phyloP scores from a whole-genome alignment of 2,329 filamentous ascomycete species.

The Didymella segeticola region DNA sequence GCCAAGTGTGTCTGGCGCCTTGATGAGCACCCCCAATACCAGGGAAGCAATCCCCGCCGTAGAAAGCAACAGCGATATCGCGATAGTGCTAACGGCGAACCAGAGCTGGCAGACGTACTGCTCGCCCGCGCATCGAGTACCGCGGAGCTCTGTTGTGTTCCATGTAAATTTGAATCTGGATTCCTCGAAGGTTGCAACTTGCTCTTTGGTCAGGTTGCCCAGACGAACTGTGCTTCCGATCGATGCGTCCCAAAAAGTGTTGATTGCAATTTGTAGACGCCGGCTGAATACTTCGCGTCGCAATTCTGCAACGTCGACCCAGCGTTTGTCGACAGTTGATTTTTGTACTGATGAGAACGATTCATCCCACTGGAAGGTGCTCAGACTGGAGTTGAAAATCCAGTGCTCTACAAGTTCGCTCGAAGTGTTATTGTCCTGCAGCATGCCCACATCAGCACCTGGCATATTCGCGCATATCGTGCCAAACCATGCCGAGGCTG shows the following conservation, averaged over 20 bases:
- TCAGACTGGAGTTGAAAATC: not conserved
- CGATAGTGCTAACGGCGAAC: constrained; percentile 10
- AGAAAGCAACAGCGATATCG: not conserved
- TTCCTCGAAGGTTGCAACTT: not conserved
- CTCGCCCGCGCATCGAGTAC: not conserved
- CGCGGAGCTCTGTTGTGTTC: not conserved
- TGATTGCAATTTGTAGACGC: constrained; percentile 15
- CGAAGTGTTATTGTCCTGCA: too few species aligned
- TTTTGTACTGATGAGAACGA: too few species aligned
- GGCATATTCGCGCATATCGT: not conserved
- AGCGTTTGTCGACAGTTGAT: not conserved
- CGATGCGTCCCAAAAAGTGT: constrained; percentile 17
- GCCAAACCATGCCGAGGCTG: not conserved
- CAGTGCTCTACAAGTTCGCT: not conserved
- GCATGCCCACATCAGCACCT: not conserved
- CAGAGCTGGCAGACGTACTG: constrained; percentile 4
- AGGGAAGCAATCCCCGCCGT: not conserved
- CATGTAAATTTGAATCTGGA: not conserved
- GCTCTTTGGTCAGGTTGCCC: not conserved
- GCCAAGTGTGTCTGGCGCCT: constrained; percentile 16
- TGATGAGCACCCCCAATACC: constrained; percentile 9
- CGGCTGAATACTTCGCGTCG: not conserved
- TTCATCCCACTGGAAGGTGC: not conserved
- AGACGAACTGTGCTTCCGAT: not conserved
- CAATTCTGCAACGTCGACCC: not conserved